Evolutionary conservation across 495 filamentous ascomycete species (phyloP).

Genomic region (Penicillium dipodomyicola): DNA sequence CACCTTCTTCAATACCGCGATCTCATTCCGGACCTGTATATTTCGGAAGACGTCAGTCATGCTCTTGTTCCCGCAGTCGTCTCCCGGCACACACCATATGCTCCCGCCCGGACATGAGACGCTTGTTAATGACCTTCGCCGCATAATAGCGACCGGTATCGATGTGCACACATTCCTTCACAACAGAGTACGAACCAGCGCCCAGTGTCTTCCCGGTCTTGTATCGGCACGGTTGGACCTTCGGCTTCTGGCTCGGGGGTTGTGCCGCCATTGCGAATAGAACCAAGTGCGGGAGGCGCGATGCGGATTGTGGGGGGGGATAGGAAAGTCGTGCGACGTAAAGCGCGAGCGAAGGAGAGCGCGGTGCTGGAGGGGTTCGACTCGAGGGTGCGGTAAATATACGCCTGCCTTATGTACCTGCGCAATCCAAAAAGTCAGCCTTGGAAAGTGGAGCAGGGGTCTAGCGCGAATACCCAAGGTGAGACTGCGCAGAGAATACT

Average conservation of each 20-base stretch:
- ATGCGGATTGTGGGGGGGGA: background rate
- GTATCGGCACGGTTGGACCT: slow-evolving; percentile 82
- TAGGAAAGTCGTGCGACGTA: background rate
- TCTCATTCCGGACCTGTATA: slow-evolving; percentile 89
- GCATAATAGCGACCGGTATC: slow-evolving; percentile 98
- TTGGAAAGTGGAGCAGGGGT: slow-evolving; percentile 9
- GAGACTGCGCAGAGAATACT: slow-evolving; percentile 5
- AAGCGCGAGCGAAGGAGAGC: slow-evolving; percentile 1
- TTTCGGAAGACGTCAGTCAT: background rate
- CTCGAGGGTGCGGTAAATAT: slow-evolving; percentile 5
- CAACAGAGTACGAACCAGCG: slow-evolving; percentile 94
- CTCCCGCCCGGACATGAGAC: slow-evolving; percentile 94
- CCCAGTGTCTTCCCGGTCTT: slow-evolving; percentile 98
- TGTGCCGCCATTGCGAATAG: slow-evolving; percentile 38
- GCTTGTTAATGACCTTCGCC: slow-evolving; percentile 98
- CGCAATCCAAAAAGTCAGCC: slow-evolving; percentile 18
- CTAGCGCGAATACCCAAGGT: slow-evolving; percentile 6
- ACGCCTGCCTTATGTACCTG: slow-evolving; percentile 14
- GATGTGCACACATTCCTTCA: slow-evolving; percentile 99
- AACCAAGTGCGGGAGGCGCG: slow-evolving; percentile 12
- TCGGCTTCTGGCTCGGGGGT: slow-evolving; percentile 48
- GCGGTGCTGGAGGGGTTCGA: background rate
- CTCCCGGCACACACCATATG: slow-evolving; percentile 71
- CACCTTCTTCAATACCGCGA: slow-evolving; percentile 91
- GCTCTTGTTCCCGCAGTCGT: background rate